Base-by-base conservation (phyloP, 768 basidiomycete species). In the Exsudoporus frostii region DNA sequence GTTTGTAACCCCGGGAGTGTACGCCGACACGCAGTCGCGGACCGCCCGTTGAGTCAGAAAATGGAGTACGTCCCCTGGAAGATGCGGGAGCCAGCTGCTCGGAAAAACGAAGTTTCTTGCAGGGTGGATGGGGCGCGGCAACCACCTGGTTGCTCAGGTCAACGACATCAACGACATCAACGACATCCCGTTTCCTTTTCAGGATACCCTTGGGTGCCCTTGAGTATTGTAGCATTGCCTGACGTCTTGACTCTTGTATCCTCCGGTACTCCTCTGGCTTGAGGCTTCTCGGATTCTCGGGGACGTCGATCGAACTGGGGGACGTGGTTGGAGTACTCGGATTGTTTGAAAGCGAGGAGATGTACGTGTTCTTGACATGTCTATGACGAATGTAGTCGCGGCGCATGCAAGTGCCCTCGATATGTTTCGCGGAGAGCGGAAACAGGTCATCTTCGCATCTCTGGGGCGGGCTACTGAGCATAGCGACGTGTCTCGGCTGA, bases 331-430 rank as follows among this genome's bases (percentile, higher is more conserved):
- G 41, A 0, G 45, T 15, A 13, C 27, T 53, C 15, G 67, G 62
- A 42, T 54, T 37, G 19, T 45, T 50, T 9, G 58, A 59, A 40
- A 61, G 61, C 22, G 59, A 57, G 24, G 65, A 69, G 22, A 70
- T 70, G 36, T 57, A 56, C 14, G 58, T 51, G 40, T 71, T 69
- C 51, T 67, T 70, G 53, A 61, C n/a, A 15, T 68, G 57, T 30
- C 46, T 71, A 7, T 68, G 55, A 10, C 51, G 66, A 37, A 68
- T 55, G 48, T 65, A 66, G 22, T 58, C 59, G 6, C 64, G 68
- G 3, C 70, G 68, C 42, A 59, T 55, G 13, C 52, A 57, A 3
- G 61, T 53, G 9, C 49, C 58, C 49, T 71, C 70, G 37, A 69
- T 63, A 2, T 71, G 52, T 47, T 49, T 45, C 5, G 55, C 49